Evolutionary conservation across 768 basidiomycete species (phyloP).

Genomic region (Cyclocybe cylindracea): DNA sequence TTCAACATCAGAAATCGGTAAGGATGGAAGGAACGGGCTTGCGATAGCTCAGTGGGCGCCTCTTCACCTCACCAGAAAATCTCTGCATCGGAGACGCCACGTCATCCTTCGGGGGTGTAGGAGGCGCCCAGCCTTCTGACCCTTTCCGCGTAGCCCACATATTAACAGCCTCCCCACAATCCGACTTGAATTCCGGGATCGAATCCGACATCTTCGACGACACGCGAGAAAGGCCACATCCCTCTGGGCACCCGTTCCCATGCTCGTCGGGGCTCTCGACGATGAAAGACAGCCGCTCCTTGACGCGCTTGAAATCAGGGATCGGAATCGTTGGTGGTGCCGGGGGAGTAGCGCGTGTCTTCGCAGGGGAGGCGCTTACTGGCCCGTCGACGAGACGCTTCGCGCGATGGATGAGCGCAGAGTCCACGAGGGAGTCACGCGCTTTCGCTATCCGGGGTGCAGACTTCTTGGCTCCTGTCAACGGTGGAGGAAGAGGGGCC

Average conservation of each 20-base stretch:
- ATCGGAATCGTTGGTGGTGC: conserved; percentile 9
- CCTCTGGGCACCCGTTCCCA: conserved; percentile 23
- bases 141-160: conserved; percentile 29
- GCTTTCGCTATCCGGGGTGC: conserved; percentile 17
- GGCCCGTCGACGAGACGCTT: conserved; percentile 10
- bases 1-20: conserved; percentile 2
- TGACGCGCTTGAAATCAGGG: conserved; percentile 11
- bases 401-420: conserved; percentile 16
- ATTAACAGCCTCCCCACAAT: conserved; percentile 18
- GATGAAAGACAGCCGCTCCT: conserved; percentile 28
- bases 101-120: conserved; percentile 6
- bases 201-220: conserved; percentile 10
- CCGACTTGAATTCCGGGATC: conserved; percentile 13
- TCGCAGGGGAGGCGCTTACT: background rate
- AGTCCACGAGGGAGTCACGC: conserved; percentile 22
- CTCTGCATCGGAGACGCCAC: background rate
- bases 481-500: background rate
- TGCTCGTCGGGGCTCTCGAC: conserved; percentile 37
- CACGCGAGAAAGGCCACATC: conserved; percentile 20
- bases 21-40: conserved; percentile 25
- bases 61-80: conserved; percentile 13
- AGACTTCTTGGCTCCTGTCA: conserved; percentile 4
- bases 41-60: conserved; percentile 24
- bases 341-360: conserved; percentile 9
- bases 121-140: conserved; percentile 23